phyloP scores from a whole-genome alignment of 345 rosid species.

The Pelargonium nanum region DNA sequence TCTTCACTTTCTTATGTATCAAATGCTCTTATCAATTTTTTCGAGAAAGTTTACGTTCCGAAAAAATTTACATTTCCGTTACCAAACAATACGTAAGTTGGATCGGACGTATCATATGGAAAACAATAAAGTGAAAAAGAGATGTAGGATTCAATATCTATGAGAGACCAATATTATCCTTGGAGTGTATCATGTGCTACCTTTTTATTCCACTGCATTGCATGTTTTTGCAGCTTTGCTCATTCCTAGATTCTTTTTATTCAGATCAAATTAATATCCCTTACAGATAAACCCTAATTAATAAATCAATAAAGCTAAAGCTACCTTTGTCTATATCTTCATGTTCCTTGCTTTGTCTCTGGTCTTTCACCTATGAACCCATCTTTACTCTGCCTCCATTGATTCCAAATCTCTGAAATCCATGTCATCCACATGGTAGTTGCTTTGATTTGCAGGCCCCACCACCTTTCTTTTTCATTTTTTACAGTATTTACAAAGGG shows the following conservation, averaged over 20 bases:
- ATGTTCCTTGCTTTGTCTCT: slow-evolving; percentile 43
- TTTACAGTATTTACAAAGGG: slow-evolving; percentile 24
- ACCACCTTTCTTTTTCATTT: neutral
- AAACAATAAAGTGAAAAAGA: too few species aligned
- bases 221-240: neutral
- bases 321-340: slow-evolving; percentile 29
- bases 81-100: too few species aligned
- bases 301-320: slow-evolving; percentile 25
- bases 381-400: slow-evolving; percentile 16
- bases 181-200: neutral
- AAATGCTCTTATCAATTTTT: too few species aligned
- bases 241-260: neutral
- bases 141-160: neutral
- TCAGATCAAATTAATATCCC: slow-evolving; percentile 7
- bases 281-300: slow-evolving; percentile 18
- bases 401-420: slow-evolving; percentile 18
- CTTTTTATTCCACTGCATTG: neutral
- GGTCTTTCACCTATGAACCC: slow-evolving; percentile 24
- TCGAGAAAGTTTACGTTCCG: too few species aligned
- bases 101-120: too few species aligned
- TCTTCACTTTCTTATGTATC: too few species aligned
- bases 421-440: slow-evolving; percentile 32
- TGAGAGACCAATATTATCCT: neutral
- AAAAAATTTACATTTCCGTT: too few species aligned
- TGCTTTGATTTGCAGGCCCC: slow-evolving; percentile 37